Evolutionary conservation across 2,329 filamentous ascomycete species (phyloP), one percentile per base, ranked within the genome.

Genomic region (Aspergillus quadrilineatus): DNA sequence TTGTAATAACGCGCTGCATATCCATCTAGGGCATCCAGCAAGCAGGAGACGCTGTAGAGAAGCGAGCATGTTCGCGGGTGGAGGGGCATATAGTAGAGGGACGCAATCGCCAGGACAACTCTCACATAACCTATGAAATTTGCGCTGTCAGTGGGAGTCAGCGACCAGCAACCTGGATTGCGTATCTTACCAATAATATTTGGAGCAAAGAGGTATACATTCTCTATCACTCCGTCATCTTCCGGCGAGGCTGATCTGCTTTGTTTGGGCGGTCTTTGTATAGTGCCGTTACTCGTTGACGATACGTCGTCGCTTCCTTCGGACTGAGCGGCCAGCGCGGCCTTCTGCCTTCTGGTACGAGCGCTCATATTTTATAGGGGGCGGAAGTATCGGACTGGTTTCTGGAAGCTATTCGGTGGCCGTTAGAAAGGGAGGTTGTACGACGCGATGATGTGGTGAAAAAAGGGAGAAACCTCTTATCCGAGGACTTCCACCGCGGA

Each of bases 71-170:
- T 96, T 68, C 93, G 89, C n/a, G 93, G 93, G 75, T 99, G 94
- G 53, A 97, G 85, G 50, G 94, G 93, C 94, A 99, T 99, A 80
- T 97, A 99, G 80, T 97, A 96, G 64, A 99, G 86, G 29, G 94
- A 97, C 47, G 89, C 90, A 68, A 97, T 79, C 66, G 92, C 92
- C 64, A 93, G 84, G 62, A 93, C 78, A 69, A 94, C 88, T 67
- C 90, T 87, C 56, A 78, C 82, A 75, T 93, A 93, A 64, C 89
- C 89, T 92, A 62, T 50, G 39, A 22, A 12, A 55, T 53, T 22
- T 60, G 4, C 17, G n/a, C 46, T 22, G 39, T 59, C 45, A 59
- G 49, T 15, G 7, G 46, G 10, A 26, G n/a, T 14, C 36, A 34
- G 42, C 22, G 29, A 47, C 22, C n/a, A 41, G 30, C 14, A 22